These are phyloP conservation scores for Flaveria trinervia DNA, from an alignment of 129 eudicot species.

Conservation along the genomic window DNA sequence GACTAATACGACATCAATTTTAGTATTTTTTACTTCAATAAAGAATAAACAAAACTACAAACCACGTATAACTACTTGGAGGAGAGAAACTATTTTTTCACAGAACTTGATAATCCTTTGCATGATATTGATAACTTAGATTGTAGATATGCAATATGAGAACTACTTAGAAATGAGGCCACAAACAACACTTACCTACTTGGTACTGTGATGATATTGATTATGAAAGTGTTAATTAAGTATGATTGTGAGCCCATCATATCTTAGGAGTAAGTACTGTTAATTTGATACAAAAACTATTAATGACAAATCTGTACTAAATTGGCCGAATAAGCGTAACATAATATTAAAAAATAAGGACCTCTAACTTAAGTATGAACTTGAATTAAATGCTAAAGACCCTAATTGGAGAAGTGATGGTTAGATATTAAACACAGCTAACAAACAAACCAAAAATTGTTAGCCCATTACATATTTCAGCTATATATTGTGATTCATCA, in stretches of 20 bases:
- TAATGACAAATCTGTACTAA: not conserved
- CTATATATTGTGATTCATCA: not conserved
- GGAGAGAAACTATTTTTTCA: not conserved
- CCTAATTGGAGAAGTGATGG: not conserved
- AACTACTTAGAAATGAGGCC: not conserved
- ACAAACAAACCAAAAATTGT: not conserved
- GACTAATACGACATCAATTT: not conserved
- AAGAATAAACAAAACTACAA: not conserved
- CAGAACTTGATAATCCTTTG: not conserved
- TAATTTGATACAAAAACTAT: not conserved
- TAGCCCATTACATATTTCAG: not conserved
- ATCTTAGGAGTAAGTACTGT: not conserved
- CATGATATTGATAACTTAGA: not conserved
- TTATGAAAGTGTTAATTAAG: not conserved
- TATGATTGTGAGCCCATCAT: not conserved
- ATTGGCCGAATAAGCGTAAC: not conserved
- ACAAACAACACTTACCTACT: not conserved
- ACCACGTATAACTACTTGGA: not conserved
- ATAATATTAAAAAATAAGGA: not conserved
- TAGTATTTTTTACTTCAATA: not conserved
- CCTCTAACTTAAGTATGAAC: not conserved
- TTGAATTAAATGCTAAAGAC: not conserved
- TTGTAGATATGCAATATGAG: not conserved
- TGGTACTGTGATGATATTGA: not conserved
- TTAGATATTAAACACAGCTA: not conserved